Conservation (phyloP, 2,329 filamentous ascomycete species). For the Dothistroma pini region DNA sequence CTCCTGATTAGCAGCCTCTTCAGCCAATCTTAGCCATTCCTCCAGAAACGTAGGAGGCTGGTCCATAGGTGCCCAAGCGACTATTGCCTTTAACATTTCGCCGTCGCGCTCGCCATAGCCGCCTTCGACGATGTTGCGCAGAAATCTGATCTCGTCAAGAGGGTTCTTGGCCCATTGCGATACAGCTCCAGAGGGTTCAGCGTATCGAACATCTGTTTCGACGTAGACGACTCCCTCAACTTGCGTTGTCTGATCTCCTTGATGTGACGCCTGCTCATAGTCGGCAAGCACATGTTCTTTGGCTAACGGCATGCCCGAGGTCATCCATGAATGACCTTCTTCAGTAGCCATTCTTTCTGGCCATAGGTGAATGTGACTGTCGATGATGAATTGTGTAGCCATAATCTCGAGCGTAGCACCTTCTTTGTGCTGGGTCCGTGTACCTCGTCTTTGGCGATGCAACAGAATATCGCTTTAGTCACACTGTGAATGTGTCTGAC, state of each 20-base stretch:
- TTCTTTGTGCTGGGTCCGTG: background rate
- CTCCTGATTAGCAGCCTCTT: conserved; percentile 57
- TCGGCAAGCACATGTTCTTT: conserved; percentile 55
- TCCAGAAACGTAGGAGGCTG: conserved; percentile 58
- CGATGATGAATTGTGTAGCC: conserved; percentile 57
- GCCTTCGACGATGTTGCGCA: conserved; percentile 64
- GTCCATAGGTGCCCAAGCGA: conserved; percentile 83
- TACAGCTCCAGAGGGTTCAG: conserved; percentile 23
- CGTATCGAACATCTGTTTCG: conserved; percentile 67
- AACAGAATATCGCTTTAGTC: background rate
- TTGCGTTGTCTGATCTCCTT: conserved; percentile 37
- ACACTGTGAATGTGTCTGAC: background rate
- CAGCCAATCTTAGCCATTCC: conserved; percentile 61
- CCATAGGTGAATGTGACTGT: conserved; percentile 90
- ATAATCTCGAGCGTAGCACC: conserved; percentile 16
- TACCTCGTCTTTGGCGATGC: background rate
- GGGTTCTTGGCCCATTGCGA: conserved; percentile 62
- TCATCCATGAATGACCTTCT: conserved; percentile 66
- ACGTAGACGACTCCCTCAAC: conserved; percentile 71
- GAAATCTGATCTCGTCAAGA: conserved; percentile 67
- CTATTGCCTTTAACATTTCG: conserved; percentile 61
- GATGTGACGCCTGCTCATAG: conserved; percentile 28
- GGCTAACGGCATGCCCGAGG: conserved; percentile 55
- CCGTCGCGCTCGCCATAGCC: conserved; percentile 43
- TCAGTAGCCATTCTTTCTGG: conserved; percentile 60